Base-by-base conservation (phyloP, 108 stramenopile species). In the Skeletonema tropicum region DNA sequence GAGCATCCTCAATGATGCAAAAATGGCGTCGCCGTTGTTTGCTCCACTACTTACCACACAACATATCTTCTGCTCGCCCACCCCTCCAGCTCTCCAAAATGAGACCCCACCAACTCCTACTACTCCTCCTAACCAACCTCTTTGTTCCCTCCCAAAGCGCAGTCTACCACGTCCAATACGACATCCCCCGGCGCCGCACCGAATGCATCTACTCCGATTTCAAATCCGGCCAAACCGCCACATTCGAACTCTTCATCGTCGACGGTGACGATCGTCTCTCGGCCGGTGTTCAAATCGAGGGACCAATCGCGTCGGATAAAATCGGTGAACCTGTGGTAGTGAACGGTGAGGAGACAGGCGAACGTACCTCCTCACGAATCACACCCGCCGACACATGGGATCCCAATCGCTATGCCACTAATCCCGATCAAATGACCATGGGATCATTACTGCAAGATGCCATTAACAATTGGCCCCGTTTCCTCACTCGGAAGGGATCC, bases 201-300 rank as follows among this genome's bases (percentile, higher is more conserved):
- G 48, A 72, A 52, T 72, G 71, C 39, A 42, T 72, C 71, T 72
- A 62, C 41, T 19, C n/a, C 17, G 32, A 46, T 13, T 72, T 72
- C 36, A 21, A 72, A 19, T 13, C 36, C 12, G 71, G 71, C 6
- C 59, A 72, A n/a, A 60, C 60, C 17, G 71, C 60, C 25, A 72
- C 71, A 7, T 72, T 72, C 32, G 71, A 72, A 64, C n/a, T 72
- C 6, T 72, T 72, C 71, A 72, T 72, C 31, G 14, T 62, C 32
- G 42, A 46, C 39, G 49, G 13, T 17, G 19, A 48, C 35, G 71
- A 61, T 1, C 46, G 26, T 25, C 45, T 60, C 5, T n/a, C 25
- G 7, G 71, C 60, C 26, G 25, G 59, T 1, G 71, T 72, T 1
- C 60, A 72, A 31, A 72, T 72, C 42, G 60, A 72, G 17, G 71